Evolutionary conservation across 306 rosid species (phyloP).

Genomic region (Vigna mungo): DNA sequence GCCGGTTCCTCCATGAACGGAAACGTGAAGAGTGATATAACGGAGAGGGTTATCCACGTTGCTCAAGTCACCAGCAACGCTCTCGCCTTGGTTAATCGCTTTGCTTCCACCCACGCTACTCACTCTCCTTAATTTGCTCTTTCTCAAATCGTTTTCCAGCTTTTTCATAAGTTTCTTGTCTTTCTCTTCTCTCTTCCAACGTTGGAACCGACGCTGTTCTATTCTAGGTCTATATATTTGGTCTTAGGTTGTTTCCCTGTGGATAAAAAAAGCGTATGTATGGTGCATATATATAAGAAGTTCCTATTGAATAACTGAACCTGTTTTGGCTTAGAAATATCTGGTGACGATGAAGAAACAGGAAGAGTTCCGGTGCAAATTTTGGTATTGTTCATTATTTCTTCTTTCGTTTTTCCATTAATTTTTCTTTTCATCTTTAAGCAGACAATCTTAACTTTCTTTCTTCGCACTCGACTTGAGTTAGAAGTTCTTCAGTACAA

Average conservation of each 20-base stretch:
- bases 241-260: background rate
- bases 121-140: conserved; percentile 23
- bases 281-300: no score
- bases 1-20: conserved; percentile 19
- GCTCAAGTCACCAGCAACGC: conserved; percentile 87
- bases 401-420: background rate
- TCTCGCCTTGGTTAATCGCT: conserved; percentile 77
- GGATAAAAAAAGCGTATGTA: no score
- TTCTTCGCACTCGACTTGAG: no score
- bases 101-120: conserved; percentile 52
- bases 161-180: background rate
- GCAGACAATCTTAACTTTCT: no score
- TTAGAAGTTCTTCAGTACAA: no score
- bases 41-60: conserved; percentile 53
- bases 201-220: background rate
- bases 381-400: no score
- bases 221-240: background rate
- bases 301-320: no score
- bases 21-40: conserved; percentile 54
- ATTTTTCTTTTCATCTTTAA: background rate
- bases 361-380: no score
- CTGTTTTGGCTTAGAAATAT: no score
- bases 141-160: background rate
- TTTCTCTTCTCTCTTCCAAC: background rate
- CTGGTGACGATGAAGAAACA: no score